Evolutionary conservation across 2,329 filamentous ascomycete species (phyloP).

Genomic region (Ophiobolus disseminans): DNA sequence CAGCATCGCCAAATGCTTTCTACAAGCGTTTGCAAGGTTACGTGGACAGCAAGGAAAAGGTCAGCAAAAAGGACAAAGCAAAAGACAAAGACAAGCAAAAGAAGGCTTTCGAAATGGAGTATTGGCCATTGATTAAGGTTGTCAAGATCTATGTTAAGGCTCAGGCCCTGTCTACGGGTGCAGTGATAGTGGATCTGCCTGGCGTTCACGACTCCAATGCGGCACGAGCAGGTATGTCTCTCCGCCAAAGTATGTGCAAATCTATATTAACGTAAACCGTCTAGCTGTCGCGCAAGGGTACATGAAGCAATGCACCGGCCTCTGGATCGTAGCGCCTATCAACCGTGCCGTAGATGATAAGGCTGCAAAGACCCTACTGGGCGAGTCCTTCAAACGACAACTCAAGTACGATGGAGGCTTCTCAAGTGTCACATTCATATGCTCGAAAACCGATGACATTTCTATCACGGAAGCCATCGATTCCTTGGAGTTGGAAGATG

Average conservation of each 20-base stretch:
- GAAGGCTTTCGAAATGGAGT: conserved; percentile 42
- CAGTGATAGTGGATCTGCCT: conserved; percentile 65
- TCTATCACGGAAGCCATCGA: conserved; percentile 55
- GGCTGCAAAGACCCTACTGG: conserved; percentile 63
- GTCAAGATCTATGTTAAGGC: conserved; percentile 62
- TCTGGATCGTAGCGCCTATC: conserved; percentile 71
- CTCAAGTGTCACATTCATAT: conserved; percentile 65
- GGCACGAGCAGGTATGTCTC: conserved; percentile 63
- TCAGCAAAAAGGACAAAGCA: conserved; percentile 38
- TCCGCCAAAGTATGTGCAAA: too few relatives aligned
- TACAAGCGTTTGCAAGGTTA: conserved; percentile 57
- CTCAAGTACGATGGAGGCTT: conserved; percentile 66
- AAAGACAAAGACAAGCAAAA: conserved; percentile 40
- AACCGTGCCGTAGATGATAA: conserved; percentile 67
- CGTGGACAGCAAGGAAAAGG: conserved; percentile 64
- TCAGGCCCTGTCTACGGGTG: conserved; percentile 60
- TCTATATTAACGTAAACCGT: too few relatives aligned
- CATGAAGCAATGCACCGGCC: conserved; percentile 64
- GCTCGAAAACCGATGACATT: conserved; percentile 69
- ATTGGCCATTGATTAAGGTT: conserved; percentile 62
- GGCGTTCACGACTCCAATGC: conserved; percentile 67
- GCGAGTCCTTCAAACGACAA: conserved; percentile 64
- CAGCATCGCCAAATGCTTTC: conserved; percentile 51
- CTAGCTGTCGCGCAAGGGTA: conserved; percentile 66
- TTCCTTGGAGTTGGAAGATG: conserved; percentile 46